A percentile compares a stretch with the other conserved stretches of the same genome.
Evolutionary conservation across 176 grass and related monocot genomes (phyloP).

Genomic region (Oryza meyeriana): DNA sequence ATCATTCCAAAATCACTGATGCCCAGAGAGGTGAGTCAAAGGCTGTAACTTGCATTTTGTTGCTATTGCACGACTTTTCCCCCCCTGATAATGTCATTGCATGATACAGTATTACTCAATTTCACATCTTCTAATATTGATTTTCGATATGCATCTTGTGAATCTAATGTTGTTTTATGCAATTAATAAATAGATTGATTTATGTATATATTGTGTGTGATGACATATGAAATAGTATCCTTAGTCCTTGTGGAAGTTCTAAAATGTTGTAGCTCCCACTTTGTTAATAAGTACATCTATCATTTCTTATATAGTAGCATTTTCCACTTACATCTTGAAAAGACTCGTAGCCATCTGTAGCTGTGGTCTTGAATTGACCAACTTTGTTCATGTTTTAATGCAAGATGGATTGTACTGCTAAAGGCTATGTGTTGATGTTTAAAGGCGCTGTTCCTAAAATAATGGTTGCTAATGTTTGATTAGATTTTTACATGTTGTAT

Average conservation of each 20-base stretch:
- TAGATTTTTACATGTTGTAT: neutral
- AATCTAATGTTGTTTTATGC: too few relatives aligned
- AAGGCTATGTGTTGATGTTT: neutral
- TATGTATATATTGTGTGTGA: neutral
- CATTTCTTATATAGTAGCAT: neutral
- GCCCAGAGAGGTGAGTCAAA: conserved; percentile 83
- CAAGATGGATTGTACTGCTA: neutral
- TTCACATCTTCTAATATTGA: neutral
- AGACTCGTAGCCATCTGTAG: neutral
- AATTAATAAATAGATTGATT: too few relatives aligned
- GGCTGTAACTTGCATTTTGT: neutral
- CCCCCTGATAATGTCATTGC: neutral
- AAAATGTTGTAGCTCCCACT: neutral
- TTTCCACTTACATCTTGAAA: neutral
- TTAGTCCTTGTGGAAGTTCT: neutral
- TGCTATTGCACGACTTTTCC: neutral
- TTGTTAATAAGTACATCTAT: neutral
- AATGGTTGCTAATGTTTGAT: neutral
- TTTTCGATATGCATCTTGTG: neutral
- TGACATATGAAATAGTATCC: neutral
- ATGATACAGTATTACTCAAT: neutral
- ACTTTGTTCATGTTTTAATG: neutral
- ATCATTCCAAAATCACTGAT: conserved; percentile 80
- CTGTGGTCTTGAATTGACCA: neutral
- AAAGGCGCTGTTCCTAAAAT: neutral